These are phyloP conservation scores for Phytophthora pluvialis DNA, from an alignment of 352 stramenopile species.

Conservation along the genomic window DNA sequence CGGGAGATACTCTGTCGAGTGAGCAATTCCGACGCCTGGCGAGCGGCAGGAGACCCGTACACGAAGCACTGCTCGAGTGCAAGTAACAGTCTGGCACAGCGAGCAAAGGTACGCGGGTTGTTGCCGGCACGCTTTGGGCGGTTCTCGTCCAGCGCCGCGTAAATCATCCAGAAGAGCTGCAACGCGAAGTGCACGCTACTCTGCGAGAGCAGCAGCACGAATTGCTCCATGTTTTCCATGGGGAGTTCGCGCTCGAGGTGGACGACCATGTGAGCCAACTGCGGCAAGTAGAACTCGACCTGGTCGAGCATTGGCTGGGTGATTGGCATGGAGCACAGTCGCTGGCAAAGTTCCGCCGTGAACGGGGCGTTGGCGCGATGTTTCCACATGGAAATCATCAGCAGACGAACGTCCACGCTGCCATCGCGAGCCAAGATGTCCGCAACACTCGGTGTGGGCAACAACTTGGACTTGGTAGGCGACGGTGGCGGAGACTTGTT, in stretches of 20 bases:
- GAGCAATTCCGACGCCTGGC: constrained; percentile 65
- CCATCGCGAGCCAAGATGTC: constrained; percentile 52
- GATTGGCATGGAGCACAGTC: constrained; percentile 58
- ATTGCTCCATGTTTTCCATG: constrained; percentile 81
- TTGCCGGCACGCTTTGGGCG: constrained; percentile 66
- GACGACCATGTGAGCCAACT: constrained; percentile 86
- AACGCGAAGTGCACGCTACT: constrained; percentile 83
- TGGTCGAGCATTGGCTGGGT: constrained; percentile 67
- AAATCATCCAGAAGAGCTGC: constrained; percentile 89
- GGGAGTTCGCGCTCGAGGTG: constrained; percentile 82
- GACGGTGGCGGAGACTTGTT: constrained; percentile 28
- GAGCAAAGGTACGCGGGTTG: constrained; percentile 71
- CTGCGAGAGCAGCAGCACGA: constrained; percentile 75
- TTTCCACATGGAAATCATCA: constrained; percentile 84
- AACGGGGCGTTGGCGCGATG: constrained; percentile 66
- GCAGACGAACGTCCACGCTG: constrained; percentile 65
- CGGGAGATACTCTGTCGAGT: constrained; percentile 69
- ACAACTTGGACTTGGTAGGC: constrained; percentile 21
- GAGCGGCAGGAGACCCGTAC: constrained; percentile 69
- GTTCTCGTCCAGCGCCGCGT: constrained; percentile 80
- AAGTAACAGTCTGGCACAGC: constrained; percentile 76
- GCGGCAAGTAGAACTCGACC: constrained; percentile 82
- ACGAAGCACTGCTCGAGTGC: constrained; percentile 83
- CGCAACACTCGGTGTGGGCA: constrained; percentile 27
- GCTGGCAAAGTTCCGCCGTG: constrained; percentile 64